Evolutionary conservation across 225 moss, liverwort and hornwort species (phyloP), one percentile per base, ranked within the genome.

Genomic region (Climacium dendroides): DNA sequence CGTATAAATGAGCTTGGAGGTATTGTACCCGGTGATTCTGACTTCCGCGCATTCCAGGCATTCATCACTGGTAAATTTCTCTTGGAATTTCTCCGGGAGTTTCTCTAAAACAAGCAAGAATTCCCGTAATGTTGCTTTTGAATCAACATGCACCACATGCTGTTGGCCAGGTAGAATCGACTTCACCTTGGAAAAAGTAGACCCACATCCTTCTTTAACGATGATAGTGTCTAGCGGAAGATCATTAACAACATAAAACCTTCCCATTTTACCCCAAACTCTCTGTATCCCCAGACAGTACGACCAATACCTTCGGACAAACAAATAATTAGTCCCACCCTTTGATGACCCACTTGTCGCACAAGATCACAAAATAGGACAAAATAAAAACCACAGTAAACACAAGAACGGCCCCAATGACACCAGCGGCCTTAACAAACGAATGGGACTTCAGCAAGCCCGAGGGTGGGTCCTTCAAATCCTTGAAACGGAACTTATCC

Each of bases 331-430:
- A 81, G 28, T 67, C 29, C 66, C 52, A 83, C n/a, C 74, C 75
- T 61, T 57, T 17, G n/a, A 80, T 61, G 11, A 89, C 73, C 24
- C 8, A 67, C 83, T 84, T 86, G 79, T 91, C 83, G 26, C 89
- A 91, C 53, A 91, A 60, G 20, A 91, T 91, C 45, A 89, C 84
- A 29, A 89, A 75, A 30, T 84, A 91, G 18, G 87, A 89, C 65
- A 91, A 13, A 54, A 83, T 80, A 2, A 91, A 84, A 52, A 84
- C 29, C 15, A 75, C 26, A 10, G 74, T 67, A 5, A 87, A 80
- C 26, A 26, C 41, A 26, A 87, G 1, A 58, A 84, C 29, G 53
- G 26, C 80, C 34, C 53, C 86, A 39, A 80, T 89, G 13, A 91
- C 52, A 28, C 14, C 18, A 23, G 45, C 1, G 35, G 17, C 65